Evolutionary conservation across 2,329 filamentous ascomycete genomes (phyloP), one percentile per base, ranked within the genome.

Genomic region (Penicillium sp.): DNA sequence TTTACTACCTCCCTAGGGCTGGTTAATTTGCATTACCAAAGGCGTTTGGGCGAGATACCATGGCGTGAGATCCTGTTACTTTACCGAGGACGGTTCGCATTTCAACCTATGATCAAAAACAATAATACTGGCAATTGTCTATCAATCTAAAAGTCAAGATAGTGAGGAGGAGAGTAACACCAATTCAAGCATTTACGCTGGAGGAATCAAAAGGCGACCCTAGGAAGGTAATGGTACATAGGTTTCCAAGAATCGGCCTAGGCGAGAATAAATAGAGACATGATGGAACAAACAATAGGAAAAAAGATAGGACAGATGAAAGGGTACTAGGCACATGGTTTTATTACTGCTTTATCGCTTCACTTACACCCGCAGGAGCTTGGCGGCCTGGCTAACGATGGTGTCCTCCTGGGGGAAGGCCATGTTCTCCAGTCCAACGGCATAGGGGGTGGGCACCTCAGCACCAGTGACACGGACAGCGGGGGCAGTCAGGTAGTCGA

Each of bases 361-460:
- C 53, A 53, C 67, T 79, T 86, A 94, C 72, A 95, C 80, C 64
- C 86, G 85, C 72, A 99, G 82, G 68, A 97, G 82, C 86, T 97
- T 97, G 66, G 88, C 91, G 53, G 89, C 89, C 74, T 94, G 93
- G 67, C 89, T 81, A 75, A 90, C 88, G 72, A 99, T 97, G 68
- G 96, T 82, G 63, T 87, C 77, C 81, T 96, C 91, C 65, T 88
- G 90, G 49, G 94, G 94, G 88, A 99, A 99, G 69, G 83, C 83
- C 90, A 99, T 89, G 79, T 94, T 87, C 84, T 99, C 94, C 55
- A 99, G 85, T 74, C 90, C 90, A 77, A 88, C 82, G 56, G 94
- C 93, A 74, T 99, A 97, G 35, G 94, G 94, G 7, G 94, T 99
- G 48, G 94, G 94, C 12, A 99, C 94, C 76, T 99, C 94, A 63